These are phyloP conservation scores for Leccinum fuscescens DNA, from an alignment of 1,284 basidiomycete species.

Conservation along the genomic window DNA sequence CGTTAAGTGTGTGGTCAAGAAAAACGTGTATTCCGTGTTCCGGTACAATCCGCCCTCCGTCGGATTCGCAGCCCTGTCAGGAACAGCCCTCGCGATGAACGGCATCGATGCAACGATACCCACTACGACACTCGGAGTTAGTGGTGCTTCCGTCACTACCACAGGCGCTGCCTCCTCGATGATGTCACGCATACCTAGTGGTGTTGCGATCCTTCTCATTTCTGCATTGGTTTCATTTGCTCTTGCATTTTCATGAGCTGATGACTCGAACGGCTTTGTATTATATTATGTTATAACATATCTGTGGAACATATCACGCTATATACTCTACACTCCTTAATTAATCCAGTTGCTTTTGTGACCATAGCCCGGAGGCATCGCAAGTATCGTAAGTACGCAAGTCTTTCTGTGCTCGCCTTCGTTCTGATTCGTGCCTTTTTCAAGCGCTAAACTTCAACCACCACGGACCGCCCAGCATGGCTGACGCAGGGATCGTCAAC, in stretches of 20 bases:
- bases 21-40: constrained; percentile 35
- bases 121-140: constrained; percentile 23
- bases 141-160: constrained; percentile 14
- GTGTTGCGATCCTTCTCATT: constrained; percentile 6
- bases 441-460: too few species aligned
- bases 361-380: too few species aligned
- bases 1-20: constrained; percentile 13
- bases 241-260: constrained; percentile 4
- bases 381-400: background rate
- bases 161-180: constrained; percentile 10
- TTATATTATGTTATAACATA: background rate
- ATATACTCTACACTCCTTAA: background rate
- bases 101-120: constrained; percentile 23
- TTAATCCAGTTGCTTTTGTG: too few species aligned
- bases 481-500: too few species aligned
- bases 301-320: background rate
- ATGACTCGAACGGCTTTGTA: background rate
- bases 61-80: constrained; percentile 31
- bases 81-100: constrained; percentile 26
- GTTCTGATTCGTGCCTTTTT: too few species aligned
- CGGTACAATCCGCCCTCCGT: constrained; percentile 32
- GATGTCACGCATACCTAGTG: background rate
- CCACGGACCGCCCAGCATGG: too few species aligned
- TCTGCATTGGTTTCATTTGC: constrained; percentile 13
- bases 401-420: too few species aligned